Evolutionary conservation across 257 asterid species (phyloP), one percentile per base, ranked within the genome.

Genomic region (Solanum infundibuliforme): DNA sequence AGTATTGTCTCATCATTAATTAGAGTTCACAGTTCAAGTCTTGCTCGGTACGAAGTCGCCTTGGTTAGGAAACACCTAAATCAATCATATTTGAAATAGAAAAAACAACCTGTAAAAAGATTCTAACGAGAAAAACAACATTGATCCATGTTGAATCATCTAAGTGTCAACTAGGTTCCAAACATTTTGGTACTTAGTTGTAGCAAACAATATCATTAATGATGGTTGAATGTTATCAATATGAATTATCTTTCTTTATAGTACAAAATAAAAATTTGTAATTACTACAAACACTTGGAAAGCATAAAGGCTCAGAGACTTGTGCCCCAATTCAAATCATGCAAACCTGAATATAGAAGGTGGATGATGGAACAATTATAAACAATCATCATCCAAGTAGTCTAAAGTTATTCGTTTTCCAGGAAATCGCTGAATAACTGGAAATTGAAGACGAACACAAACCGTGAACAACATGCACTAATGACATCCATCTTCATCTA

Each of bases 21-120:
- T 4, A 60, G 12, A 23, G 27, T n/a, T 23, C 13, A 23, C 0
- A 0, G 31, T 60, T 60, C 69, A 62, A 62, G 13, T 4, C 31
- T 23, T 23, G 3, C 27, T 62, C 0, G 7, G 7, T 11, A 10
- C 1, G 0, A 62, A n/a, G 32, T 62, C 32, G 0, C 68, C 12
- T 1, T 21, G 0, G 65, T 20, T 58, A 58, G 31, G 0, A 5
- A 62, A 25, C 7, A 4, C 1, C 12, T 60, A 3, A 60, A 10
- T 60, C 68, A 21, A 23, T 1, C 65, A 18, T 58, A 58, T 58
- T 21, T 18, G 62, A 52, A 52, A 52, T 52, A 52, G 62, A 48
- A 13, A 46, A 1, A 46, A 46, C 16, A 46, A 13, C 7, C 58
- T 48, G 8, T 16, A 2, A 52, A 52, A 52, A 52, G 23, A 52